phyloP scores from a whole-genome alignment of 192 early-diverging fungal genomes.

The Oehlia diaphana region DNA sequence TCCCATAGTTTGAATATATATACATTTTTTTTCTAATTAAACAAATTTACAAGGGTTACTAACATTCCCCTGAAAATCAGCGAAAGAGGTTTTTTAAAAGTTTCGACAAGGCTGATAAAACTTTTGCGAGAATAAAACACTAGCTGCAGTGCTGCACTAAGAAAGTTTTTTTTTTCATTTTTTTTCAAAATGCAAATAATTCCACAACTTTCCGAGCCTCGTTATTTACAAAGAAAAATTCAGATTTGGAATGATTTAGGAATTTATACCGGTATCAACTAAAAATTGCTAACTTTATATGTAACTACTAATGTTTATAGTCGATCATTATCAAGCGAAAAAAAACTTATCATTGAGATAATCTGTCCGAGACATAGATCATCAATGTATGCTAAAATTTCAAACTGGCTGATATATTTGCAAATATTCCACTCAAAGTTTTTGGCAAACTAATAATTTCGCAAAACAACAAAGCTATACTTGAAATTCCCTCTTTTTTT shows the following conservation, averaged over 20 bases:
- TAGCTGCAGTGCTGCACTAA: neutral
- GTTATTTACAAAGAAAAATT: neutral
- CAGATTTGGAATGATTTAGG: neutral
- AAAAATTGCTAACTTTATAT: neutral
- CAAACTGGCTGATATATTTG: no score
- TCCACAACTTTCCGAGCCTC: neutral
- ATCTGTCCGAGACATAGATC: no score
- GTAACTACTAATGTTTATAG: neutral
- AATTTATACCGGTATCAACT: neutral
- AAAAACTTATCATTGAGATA: no score
- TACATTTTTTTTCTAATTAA: neutral
- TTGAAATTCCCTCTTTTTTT: no score
- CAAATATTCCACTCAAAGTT: no score
- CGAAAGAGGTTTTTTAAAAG: no score
- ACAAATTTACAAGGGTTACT: neutral
- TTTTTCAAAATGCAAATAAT: neutral
- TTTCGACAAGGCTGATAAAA: neutral
- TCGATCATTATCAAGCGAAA: neutral
- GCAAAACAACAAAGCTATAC: no score
- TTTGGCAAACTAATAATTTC: no score
- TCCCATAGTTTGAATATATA: neutral
- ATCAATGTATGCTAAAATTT: no score
- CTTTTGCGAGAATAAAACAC: neutral
- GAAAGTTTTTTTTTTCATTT: neutral
- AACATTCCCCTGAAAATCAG: no score